Percentiles rank a stretch among this genome's conserved stretches.
phyloP scores from a whole-genome alignment of 2,329 filamentous ascomycete species.

The Exophiala xenobiotica region DNA sequence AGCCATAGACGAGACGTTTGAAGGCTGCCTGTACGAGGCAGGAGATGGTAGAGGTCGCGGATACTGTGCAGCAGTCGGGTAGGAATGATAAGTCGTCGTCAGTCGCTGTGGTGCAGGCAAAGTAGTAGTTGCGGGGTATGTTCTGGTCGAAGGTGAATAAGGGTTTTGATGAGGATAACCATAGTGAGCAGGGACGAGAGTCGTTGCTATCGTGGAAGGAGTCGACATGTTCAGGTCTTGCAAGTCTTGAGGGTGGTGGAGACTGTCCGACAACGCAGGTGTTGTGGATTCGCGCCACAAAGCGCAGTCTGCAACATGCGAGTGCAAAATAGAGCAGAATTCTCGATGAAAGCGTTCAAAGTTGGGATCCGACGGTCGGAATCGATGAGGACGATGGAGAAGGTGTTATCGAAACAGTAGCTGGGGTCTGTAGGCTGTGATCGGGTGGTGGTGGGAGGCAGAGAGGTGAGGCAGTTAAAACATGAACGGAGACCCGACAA shows the following conservation, averaged over 20 bases:
- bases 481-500: not conserved
- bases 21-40: constrained; percentile 36
- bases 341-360: not conserved
- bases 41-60: constrained; percentile 27
- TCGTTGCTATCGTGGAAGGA: constrained; percentile 70
- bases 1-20: constrained; percentile 39
- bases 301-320: constrained; percentile 23
- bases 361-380: not conserved
- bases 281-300: constrained; percentile 18
- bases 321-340: constrained; percentile 1
- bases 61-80: constrained; percentile 38
- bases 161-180: constrained; percentile 58
- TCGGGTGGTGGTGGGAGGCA: not conserved
- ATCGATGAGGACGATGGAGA: not conserved
- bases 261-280: constrained; percentile 21
- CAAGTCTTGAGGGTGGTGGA: constrained; percentile 18
- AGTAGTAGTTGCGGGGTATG: constrained; percentile 52
- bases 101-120: constrained; percentile 42
- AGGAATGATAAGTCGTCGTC: constrained; percentile 43
- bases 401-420: constrained; percentile 1
- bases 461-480: constrained; percentile 14
- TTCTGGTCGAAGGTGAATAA: constrained; percentile 52
- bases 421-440: constrained; percentile 1
- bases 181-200: constrained; percentile 69
- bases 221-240: constrained; percentile 65